These are phyloP conservation scores for Blastosporella zonata DNA, from an alignment of 1,284 basidiomycete species.

Conservation along the genomic window DNA sequence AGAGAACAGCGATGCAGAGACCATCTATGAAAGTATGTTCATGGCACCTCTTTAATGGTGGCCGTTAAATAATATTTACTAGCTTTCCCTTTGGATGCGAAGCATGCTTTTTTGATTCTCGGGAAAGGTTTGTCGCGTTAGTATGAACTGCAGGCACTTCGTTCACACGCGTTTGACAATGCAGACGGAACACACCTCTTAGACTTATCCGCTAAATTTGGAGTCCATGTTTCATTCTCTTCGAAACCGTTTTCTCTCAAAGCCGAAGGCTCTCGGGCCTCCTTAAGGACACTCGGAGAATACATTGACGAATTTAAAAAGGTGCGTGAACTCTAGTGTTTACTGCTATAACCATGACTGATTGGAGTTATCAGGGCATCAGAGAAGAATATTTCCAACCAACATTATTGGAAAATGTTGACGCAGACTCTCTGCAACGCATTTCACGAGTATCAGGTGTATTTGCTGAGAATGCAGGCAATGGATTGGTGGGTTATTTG, in stretches of 20 bases:
- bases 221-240: conserved; percentile 60
- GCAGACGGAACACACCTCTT: conserved; percentile 64
- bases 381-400: conserved; percentile 46
- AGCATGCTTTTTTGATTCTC: conserved; percentile 66
- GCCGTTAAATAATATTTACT: conserved; percentile 8
- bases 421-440: conserved; percentile 46
- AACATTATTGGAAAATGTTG: conserved; percentile 42
- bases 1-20: conserved; percentile 51
- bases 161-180: conserved; percentile 12
- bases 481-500: conserved; percentile 41
- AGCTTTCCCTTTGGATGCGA: conserved; percentile 58
- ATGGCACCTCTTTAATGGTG: conserved; percentile 1
- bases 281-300: conserved; percentile 42
- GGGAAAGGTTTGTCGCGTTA: conserved; percentile 58
- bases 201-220: conserved; percentile 53
- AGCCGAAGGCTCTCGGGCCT: conserved; percentile 53
- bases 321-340: conserved; percentile 31
- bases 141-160: neutral
- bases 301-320: conserved; percentile 46
- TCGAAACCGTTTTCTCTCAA: conserved; percentile 53
- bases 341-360: neutral
- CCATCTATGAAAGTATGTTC: conserved; percentile 46
- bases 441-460: conserved; percentile 68
- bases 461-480: conserved; percentile 50
- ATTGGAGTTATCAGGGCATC: conserved; percentile 40